Conservation (phyloP, 164 flowering plant genomes). For the Euptelea pleiosperma region DNA sequence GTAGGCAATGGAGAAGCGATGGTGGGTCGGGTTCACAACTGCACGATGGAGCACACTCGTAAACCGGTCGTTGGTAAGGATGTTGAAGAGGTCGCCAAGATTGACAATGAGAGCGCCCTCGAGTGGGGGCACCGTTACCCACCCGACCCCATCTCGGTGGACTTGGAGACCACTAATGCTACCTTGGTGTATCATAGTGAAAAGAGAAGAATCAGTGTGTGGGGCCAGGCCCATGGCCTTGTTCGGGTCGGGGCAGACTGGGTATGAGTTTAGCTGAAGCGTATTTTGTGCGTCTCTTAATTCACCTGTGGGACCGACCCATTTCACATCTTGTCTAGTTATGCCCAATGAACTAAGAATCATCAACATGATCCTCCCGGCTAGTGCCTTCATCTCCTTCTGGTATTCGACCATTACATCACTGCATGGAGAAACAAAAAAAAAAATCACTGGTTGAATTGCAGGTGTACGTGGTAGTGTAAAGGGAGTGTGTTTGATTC, state of each 20-base stretch:
- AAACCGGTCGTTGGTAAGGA: slow-evolving; percentile 43
- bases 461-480: no score
- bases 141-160: slow-evolving; percentile 34
- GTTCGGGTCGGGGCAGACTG: slow-evolving; percentile 55
- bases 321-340: slow-evolving; percentile 17
- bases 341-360: slow-evolving; percentile 33
- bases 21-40: slow-evolving; percentile 26
- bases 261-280: slow-evolving; percentile 60
- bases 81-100: slow-evolving; percentile 54
- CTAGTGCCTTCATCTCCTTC: slow-evolving; percentile 40
- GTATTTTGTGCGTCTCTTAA: slow-evolving; percentile 27
- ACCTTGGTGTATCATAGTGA: slow-evolving; percentile 54
- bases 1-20: slow-evolving; percentile 46
- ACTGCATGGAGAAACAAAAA: slow-evolving; percentile 36
- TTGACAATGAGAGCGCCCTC: slow-evolving; percentile 47
- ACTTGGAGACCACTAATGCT: slow-evolving; percentile 47
- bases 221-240: slow-evolving; percentile 61
- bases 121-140: slow-evolving; percentile 39
- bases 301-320: not conserved
- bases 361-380: slow-evolving; percentile 25
- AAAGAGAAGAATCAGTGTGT: slow-evolving; percentile 59
- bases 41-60: slow-evolving; percentile 45
- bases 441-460: no score
- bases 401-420: slow-evolving; percentile 46
- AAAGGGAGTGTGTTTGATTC: no score